Base-by-base conservation (phyloP, 2,329 filamentous ascomycete genomes). In the Cladosporium oxysporum region DNA sequence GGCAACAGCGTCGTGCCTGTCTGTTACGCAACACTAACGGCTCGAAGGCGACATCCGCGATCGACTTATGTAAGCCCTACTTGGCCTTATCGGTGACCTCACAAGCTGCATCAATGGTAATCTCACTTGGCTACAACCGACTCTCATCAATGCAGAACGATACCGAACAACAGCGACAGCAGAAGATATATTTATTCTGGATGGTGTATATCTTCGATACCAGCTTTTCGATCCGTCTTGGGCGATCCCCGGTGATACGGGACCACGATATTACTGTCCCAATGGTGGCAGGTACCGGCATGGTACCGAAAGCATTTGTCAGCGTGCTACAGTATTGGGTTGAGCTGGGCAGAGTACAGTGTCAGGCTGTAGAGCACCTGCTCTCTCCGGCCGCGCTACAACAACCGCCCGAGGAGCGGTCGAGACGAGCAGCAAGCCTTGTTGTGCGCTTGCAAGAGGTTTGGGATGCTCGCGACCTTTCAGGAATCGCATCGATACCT, bases 41-140 rank as follows among this genome's bases (percentile, higher is more conserved):
- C 26, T 41, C 62, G 18, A 59, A 89, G 85, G 82, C 85, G 5
- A 77, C 86, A n/a, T 86, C 89, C 70, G 83, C 87, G 14, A 83
- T 89, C 58, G 87, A 90, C 67, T 81, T 84, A 16, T 87, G 86
- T 3, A 85, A 86, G 47, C 86, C 87, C 0, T 87, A 86, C 0
- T 80, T 90, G 3, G 86, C 85, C n/a, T 88, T 87, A 84, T 84
- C 86, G n/a, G 78, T 90, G 21, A 84, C 83, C 28, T 85, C 83
- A 7, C 82, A 83, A 21, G 88, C 87, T 0, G 83, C 84, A 14
- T 82, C 85, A 61, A 79, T 90, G 62, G 88, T 86, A 68, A 86
- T 88, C 70, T 85, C 84, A 0, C 82, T 89, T 67, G 71, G 70
- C 29, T 72, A 70, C 50, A 68, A 73, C 44, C 66, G 68, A 6